Evolutionary conservation across 2,329 filamentous ascomycete genomes (phyloP).

Genomic region (Paecilomyces fulvus): DNA sequence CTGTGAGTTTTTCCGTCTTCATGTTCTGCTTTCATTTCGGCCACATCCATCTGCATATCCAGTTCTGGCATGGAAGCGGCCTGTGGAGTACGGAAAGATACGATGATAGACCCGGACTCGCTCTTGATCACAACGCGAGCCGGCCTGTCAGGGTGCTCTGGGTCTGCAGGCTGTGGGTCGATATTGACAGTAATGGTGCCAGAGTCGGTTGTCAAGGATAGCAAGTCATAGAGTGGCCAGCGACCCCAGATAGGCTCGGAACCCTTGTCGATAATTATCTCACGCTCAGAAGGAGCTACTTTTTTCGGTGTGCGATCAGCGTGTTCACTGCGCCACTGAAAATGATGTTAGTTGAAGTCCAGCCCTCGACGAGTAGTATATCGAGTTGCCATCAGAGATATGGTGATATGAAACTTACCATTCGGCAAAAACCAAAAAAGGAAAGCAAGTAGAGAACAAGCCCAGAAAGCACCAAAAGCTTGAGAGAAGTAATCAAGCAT

Average conservation of each 20-base stretch:
- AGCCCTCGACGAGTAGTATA: not conserved
- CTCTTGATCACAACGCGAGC: constrained; percentile 19
- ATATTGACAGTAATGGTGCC: constrained; percentile 21
- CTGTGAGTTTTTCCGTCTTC: not conserved
- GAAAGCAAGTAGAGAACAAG: not conserved
- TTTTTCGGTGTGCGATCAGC: not conserved
- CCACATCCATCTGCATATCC: constrained; percentile 2
- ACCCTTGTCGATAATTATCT: constrained; percentile 12
- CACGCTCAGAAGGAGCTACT: constrained; percentile 4
- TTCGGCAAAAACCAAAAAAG: not conserved
- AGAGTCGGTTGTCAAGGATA: constrained; percentile 21
- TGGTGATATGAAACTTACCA: not conserved
- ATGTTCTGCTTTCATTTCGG: not conserved
- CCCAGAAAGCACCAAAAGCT: not conserved
- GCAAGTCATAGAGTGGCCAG: constrained; percentile 23
- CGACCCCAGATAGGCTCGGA: constrained; percentile 16
- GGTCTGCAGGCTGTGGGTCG: constrained; percentile 23
- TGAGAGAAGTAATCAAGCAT: not conserved
- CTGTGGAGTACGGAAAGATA: constrained; percentile 11
- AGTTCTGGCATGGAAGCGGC: constrained; percentile 1
- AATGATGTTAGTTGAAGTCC: not conserved
- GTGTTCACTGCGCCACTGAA: not conserved
- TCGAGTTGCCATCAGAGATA: no score
- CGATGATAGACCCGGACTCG: constrained; percentile 17
- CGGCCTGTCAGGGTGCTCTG: constrained; percentile 15